Evolutionary conservation across 139 green algal species (phyloP), one percentile per base, ranked within the genome.

Genomic region (Coelastrella sp.): DNA sequence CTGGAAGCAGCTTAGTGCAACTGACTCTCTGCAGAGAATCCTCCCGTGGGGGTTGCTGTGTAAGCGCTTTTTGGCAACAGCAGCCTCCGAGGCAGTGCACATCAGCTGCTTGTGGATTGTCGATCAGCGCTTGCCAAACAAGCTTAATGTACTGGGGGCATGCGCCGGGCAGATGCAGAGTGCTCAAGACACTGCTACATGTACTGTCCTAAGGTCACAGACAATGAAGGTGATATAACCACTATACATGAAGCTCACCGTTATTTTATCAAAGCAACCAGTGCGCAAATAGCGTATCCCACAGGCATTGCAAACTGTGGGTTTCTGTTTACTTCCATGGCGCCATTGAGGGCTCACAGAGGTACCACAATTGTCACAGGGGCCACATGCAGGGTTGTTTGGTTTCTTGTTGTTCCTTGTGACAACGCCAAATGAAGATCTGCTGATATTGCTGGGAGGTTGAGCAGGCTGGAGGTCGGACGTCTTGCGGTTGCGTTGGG

Each of bases 221-320:
- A 2, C 48, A 23, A 57, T 57, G 8, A 53, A 21, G 45, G 8
- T 53, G 48, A 23, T 57, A 57, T 23, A 11, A 57, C 48, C 48
- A 57, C 17, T 81, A 50, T 23, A 17, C 5, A 2, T 43, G 27
- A 69, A 53, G 51, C 59, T 83, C 19, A 69, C 51, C 53, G 30
- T 27, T 7, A 43, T 57, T 37, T 85, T 84, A 30, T 53, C 57
- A 3, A 89, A 83, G 21, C 40, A 64, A 19, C 76, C 72, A 25
- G 81, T 92, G 32, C 89, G 63, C 45, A 88, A 81, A 78, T 86
- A 93, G 41, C 90, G 86, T 25, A 88, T 93, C 48, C 90, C 90
- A 73, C 90, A 93, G 7, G 88, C 88, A 57, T 93, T 93, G 86
- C 90, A 93, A 59, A 93, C 84, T 27, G 79, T 77, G 25, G 90